phyloP scores from a whole-genome alignment of 1,284 basidiomycete species.

The Tetrapyrgos nigripes region DNA sequence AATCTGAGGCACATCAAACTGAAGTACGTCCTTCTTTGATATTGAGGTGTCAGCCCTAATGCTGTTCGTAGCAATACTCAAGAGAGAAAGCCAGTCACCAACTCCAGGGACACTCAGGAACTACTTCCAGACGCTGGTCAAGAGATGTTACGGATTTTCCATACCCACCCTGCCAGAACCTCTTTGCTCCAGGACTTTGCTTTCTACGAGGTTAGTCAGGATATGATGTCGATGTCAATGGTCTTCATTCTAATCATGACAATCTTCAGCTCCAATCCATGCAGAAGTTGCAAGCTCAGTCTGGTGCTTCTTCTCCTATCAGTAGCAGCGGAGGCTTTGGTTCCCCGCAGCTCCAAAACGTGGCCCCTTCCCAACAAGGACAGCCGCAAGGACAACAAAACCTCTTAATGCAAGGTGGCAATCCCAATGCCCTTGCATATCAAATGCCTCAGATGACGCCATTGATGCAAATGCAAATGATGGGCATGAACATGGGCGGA shows the following conservation, averaged over 20 bases:
- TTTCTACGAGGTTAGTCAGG: conserved; percentile 80
- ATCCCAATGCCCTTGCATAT: conserved; percentile 57
- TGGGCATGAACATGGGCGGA: conserved; percentile 44
- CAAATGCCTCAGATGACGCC: conserved; percentile 66
- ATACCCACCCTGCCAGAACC: conserved; percentile 89
- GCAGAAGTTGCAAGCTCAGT: conserved; percentile 70
- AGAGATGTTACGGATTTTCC: conserved; percentile 94
- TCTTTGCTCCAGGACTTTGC: conserved; percentile 93
- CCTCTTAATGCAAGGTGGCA: conserved; percentile 51
- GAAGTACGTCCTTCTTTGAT: conserved; percentile 55
- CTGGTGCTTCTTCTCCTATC: conserved; percentile 48
- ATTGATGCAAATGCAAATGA: conserved; percentile 76
- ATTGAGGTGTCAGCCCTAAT: conserved; percentile 25
- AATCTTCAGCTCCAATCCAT: conserved; percentile 71
- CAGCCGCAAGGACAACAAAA: conserved; percentile 43
- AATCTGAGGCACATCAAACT: conserved; percentile 85
- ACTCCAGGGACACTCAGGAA: conserved; percentile 92
- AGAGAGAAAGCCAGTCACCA: conserved; percentile 95
- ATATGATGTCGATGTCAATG: neutral
- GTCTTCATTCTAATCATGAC: conserved; percentile 10
- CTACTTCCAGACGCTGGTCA: conserved; percentile 92
- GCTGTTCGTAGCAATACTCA: conserved; percentile 80
- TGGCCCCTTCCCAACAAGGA: conserved; percentile 35
- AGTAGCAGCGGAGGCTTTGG: conserved; percentile 44
- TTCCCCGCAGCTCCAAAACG: conserved; percentile 46